Conservation (phyloP, 2,329 filamentous ascomycete species). For the Colletotrichum coccodes region DNA sequence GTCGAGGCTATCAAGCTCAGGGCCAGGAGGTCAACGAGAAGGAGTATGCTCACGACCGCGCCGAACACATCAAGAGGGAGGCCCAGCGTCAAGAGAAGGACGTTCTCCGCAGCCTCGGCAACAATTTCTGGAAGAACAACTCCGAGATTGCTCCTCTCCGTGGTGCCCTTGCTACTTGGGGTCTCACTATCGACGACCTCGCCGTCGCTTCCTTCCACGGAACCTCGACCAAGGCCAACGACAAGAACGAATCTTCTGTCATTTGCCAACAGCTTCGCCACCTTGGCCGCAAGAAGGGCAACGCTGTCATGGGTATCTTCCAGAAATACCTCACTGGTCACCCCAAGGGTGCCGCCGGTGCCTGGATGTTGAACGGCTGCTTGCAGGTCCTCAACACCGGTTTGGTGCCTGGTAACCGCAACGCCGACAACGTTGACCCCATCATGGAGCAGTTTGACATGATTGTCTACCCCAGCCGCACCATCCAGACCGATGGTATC, state of each 20-base stretch:
- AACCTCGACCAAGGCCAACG: conserved; percentile 97
- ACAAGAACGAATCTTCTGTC: conserved; percentile 99
- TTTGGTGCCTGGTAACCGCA: conserved; percentile 95
- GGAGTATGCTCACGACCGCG: conserved; percentile 87
- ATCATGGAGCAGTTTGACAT: conserved; percentile 98
- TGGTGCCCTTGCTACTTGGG: conserved; percentile 96
- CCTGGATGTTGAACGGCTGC: conserved; percentile 99
- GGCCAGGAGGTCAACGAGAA: conserved; percentile 79
- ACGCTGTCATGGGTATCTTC: conserved; percentile 96
- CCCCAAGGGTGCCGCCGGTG: conserved; percentile 98
- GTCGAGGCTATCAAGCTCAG: conserved; percentile 89
- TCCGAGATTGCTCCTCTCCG: conserved; percentile 92
- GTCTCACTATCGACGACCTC: conserved; percentile 95
- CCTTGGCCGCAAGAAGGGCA: conserved; percentile 94
- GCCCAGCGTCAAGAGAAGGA: conserved; percentile 92
- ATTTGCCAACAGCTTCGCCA: conserved; percentile 97
- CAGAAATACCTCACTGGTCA: conserved; percentile 99
- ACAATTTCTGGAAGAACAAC: conserved; percentile 99
- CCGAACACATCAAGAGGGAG: conserved; percentile 85
- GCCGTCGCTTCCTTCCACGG: conserved; percentile 98
- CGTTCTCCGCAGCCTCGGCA: conserved; percentile 90
- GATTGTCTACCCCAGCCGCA: conserved; percentile 95
- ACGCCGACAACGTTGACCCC: conserved; percentile 96
- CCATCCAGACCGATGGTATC: conserved; percentile 96
- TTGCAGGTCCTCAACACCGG: conserved; percentile 95